These are phyloP conservation scores for Cucurbita ficifolia DNA, from an alignment of 306 rosid genomes.

Conservation along the genomic window DNA sequence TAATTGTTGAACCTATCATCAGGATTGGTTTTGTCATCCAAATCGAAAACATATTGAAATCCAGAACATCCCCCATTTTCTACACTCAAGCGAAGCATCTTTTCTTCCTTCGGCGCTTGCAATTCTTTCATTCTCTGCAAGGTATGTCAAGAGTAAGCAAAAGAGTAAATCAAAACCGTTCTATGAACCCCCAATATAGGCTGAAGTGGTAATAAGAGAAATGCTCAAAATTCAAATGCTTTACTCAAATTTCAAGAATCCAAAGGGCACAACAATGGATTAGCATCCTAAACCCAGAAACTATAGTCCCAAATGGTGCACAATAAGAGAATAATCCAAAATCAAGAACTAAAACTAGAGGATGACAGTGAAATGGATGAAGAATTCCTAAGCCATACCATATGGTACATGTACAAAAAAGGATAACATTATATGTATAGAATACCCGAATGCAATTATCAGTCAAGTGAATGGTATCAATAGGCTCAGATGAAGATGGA, in stretches of 20 bases:
- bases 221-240: not conserved
- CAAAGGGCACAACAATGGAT: not conserved
- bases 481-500: conserved; percentile 11
- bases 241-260: not conserved
- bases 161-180: not conserved
- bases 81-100: conserved; percentile 69
- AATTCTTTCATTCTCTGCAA: conserved; percentile 69
- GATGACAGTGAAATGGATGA: not conserved
- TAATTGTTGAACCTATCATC: conserved; percentile 49
- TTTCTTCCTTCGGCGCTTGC: conserved; percentile 26
- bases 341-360: not conserved
- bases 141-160: not conserved
- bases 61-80: conserved; percentile 98
- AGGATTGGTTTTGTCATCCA: conserved; percentile 46
- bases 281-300: not conserved
- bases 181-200: not conserved
- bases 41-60: conserved; percentile 75
- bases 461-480: conserved; percentile 42
- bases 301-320: not conserved
- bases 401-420: not conserved
- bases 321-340: not conserved
- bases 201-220: not conserved
- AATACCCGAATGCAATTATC: conserved; percentile 55
- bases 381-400: not conserved
- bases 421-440: not conserved